Evolutionary conservation across 2,329 filamentous ascomycete species (phyloP).

Genomic region (Calycina marina): DNA sequence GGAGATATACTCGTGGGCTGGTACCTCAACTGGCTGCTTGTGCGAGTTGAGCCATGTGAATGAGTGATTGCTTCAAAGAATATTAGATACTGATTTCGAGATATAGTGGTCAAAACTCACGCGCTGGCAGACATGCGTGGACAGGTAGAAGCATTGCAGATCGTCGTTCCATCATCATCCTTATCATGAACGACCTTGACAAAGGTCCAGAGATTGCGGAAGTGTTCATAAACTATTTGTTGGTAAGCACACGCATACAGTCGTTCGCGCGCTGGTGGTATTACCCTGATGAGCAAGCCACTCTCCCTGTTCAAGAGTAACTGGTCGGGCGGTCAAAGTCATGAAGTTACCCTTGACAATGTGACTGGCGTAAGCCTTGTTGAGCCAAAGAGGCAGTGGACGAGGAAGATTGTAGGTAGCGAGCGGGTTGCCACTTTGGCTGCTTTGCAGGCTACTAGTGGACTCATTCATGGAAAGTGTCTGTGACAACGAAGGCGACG

Average conservation of each 20-base stretch:
- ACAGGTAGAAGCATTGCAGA: slow-evolving; percentile 75
- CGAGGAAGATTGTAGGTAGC: slow-evolving; percentile 49
- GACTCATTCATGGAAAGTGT: slow-evolving; percentile 55
- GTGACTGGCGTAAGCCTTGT: slow-evolving; percentile 61
- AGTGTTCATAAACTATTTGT: slow-evolving; percentile 72
- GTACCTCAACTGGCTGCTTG: slow-evolving; percentile 78
- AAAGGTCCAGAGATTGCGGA: slow-evolving; percentile 77
- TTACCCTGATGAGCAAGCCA: slow-evolving; percentile 92
- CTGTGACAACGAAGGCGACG: slow-evolving; percentile 48
- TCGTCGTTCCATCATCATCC: slow-evolving; percentile 59
- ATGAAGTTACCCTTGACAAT: slow-evolving; percentile 97
- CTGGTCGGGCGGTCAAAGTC: slow-evolving; percentile 83
- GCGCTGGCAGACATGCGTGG: slow-evolving; percentile 88
- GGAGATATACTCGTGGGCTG: slow-evolving; percentile 85
- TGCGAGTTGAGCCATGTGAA: slow-evolving; percentile 93
- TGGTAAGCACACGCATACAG: slow-evolving; percentile 3
- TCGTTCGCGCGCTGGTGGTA: slow-evolving; percentile 15
- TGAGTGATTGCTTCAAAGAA: slow-evolving; percentile 56
- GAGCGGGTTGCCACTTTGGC: slow-evolving; percentile 31
- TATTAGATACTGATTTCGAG: not conserved
- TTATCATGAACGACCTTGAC: slow-evolving; percentile 78
- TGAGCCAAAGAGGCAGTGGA: slow-evolving; percentile 59
- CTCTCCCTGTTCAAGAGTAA: slow-evolving; percentile 85
- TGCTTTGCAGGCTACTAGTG: slow-evolving; percentile 10
- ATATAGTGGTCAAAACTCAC: slow-evolving; percentile 40